phyloP scores from a whole-genome alignment of 139 green algal genomes.

The Astrephomene gubernaculifera region DNA sequence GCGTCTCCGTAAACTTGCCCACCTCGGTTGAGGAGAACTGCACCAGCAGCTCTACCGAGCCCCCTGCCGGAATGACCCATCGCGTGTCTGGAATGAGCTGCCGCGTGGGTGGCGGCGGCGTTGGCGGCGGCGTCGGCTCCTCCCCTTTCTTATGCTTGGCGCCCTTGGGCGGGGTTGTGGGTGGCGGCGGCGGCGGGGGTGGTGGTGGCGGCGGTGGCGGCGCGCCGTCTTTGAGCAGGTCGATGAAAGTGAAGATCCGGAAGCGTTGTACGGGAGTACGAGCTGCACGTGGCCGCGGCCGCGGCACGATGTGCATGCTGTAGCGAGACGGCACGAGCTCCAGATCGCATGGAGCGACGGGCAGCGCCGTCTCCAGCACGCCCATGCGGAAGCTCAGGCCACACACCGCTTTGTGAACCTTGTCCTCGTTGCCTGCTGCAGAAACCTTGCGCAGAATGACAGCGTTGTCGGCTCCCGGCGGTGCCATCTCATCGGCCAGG shows the following conservation, averaged over 20 bases:
- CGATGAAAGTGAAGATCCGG: constrained; percentile 60
- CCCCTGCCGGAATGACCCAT: constrained; percentile 73
- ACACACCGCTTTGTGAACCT: constrained; percentile 41
- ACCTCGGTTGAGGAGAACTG: constrained; percentile 62
- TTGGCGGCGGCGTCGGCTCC: constrained; percentile 26
- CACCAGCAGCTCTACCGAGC: constrained; percentile 64
- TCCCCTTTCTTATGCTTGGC: background rate
- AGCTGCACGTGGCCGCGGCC: constrained; percentile 45
- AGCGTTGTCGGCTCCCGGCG: constrained; percentile 15
- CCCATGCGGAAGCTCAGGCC: constrained; percentile 67
- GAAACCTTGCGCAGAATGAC: background rate
- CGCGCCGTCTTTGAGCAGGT: constrained; percentile 35
- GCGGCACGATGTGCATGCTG: constrained; percentile 58
- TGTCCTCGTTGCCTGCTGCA: constrained; percentile 26
- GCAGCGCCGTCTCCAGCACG: constrained; percentile 53
- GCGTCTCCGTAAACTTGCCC: constrained; percentile 60
- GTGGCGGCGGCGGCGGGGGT: constrained; percentile 16
- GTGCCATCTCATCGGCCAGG: constrained; percentile 9
- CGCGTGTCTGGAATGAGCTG: constrained; percentile 44
- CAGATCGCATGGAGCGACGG: constrained; percentile 51
- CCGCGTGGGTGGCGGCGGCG: constrained; percentile 39
- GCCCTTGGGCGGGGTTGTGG: background rate
- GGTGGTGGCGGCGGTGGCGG: constrained; percentile 13
- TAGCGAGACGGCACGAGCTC: constrained; percentile 69
- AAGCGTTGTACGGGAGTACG: constrained; percentile 61